phyloP scores from a whole-genome alignment of 179 eudicot genomes.

The Beta macrorhiza region DNA sequence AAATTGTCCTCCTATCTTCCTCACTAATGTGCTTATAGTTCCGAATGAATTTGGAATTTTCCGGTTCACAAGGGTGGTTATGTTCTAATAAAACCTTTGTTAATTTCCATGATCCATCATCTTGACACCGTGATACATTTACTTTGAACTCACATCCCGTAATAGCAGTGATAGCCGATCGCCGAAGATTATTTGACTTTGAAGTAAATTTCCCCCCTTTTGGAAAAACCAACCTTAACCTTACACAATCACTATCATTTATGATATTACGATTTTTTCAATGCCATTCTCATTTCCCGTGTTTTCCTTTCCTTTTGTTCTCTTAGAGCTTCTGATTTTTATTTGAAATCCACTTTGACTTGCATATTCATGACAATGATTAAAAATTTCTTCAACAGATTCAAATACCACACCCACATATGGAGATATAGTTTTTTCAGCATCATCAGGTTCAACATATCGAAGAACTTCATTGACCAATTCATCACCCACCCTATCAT shows the following conservation, averaged over 20 bases:
- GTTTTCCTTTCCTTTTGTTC: background rate
- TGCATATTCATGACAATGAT: background rate
- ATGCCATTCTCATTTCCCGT: background rate
- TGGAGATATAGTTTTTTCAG: background rate
- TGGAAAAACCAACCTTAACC: background rate
- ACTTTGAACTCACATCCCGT: background rate
- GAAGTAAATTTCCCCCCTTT: background rate
- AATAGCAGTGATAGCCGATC: background rate
- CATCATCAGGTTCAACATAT: no score
- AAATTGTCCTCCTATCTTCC: no score
- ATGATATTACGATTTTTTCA: background rate
- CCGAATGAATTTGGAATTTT: no score
- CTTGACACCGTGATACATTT: background rate
- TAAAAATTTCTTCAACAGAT: background rate
- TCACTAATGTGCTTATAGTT: no score
- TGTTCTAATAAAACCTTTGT: no score
- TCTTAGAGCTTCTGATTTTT: no score
- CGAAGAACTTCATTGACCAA: background rate
- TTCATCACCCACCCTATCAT: background rate
- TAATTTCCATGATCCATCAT: constrained; percentile 1
- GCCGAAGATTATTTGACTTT: constrained; percentile 1
- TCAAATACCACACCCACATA: background rate
- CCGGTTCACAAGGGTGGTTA: no score
- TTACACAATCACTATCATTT: constrained; percentile 5
- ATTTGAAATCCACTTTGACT: no score